These are phyloP conservation scores for Neofusicoccum sp. DNA, from an alignment of 2,329 filamentous ascomycete genomes.

Conservation along the genomic window DNA sequence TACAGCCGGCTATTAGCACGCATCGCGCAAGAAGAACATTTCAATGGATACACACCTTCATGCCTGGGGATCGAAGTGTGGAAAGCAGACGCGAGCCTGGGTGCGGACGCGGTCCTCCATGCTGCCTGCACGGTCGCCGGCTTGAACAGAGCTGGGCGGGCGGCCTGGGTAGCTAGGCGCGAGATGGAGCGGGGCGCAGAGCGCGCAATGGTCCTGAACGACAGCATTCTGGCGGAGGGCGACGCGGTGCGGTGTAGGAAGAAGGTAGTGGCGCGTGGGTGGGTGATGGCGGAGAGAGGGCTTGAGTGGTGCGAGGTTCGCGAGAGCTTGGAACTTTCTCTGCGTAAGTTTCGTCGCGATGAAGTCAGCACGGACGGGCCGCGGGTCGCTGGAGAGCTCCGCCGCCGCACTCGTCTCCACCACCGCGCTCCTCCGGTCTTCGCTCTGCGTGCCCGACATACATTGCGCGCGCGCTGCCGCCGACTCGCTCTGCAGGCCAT, in stretches of 20 bases:
- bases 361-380: conserved; percentile 7
- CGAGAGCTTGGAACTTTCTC: conserved; percentile 7
- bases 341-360: conserved; percentile 11
- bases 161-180: conserved; percentile 40
- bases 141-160: conserved; percentile 33
- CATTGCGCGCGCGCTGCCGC: background rate
- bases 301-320: background rate
- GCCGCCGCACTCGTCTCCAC: conserved; percentile 6
- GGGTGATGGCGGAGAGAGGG: background rate
- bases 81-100: conserved; percentile 41
- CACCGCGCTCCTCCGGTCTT: background rate
- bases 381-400: background rate
- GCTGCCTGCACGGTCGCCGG: conserved; percentile 34
- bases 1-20: conserved; percentile 14
- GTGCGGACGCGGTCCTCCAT: conserved; percentile 31
- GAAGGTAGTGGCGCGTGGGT: background rate
- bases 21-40: background rate
- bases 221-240: conserved; percentile 39
- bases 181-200: conserved; percentile 43
- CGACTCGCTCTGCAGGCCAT: background rate
- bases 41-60: conserved; percentile 26
- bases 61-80: conserved; percentile 40
- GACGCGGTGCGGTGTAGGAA: conserved; percentile 1
- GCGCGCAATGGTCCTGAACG: conserved; percentile 46
- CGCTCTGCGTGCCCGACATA: background rate